These are phyloP conservation scores for Neotropicomus parvogracilis DNA, from an alignment of 1,284 basidiomycete genomes.

Conservation along the genomic window DNA sequence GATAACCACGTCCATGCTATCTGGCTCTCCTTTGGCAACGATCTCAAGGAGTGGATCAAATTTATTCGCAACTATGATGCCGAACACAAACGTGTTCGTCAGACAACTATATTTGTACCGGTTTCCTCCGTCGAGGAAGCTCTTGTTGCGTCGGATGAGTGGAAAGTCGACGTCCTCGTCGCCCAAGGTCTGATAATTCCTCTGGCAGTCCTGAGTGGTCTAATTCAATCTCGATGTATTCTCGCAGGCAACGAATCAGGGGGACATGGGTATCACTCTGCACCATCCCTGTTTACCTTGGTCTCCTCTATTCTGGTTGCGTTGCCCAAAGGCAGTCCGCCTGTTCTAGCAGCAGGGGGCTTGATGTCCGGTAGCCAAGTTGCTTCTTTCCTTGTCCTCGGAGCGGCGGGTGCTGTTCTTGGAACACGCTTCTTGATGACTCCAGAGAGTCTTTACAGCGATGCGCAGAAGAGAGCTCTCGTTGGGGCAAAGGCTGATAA, in stretches of 20 bases:
- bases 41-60: constrained; percentile 56
- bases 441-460: constrained; percentile 59
- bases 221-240: constrained; percentile 7
- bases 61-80: constrained; percentile 53
- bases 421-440: constrained; percentile 73
- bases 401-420: constrained; percentile 61
- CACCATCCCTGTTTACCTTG: constrained; percentile 57
- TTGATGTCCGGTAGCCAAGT: constrained; percentile 56
- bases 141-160: constrained; percentile 50
- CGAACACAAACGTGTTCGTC: constrained; percentile 35
- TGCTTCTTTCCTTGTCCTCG: constrained; percentile 61
- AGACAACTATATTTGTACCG: constrained; percentile 60
- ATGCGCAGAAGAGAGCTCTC: constrained; percentile 54
- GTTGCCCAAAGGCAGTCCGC: constrained; percentile 42
- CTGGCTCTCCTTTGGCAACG: constrained; percentile 69
- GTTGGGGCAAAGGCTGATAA: constrained; percentile 44
- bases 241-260: constrained; percentile 67
- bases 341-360: constrained; percentile 56
- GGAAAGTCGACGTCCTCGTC: constrained; percentile 69
- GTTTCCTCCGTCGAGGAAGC: constrained; percentile 59
- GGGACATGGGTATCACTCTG: constrained; percentile 59
- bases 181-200: constrained; percentile 56
- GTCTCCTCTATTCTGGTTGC: constrained; percentile 53
- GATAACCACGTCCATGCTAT: constrained; percentile 58
- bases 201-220: constrained; percentile 1